A percentile compares a stretch with the other conserved stretches of the same genome.
These are phyloP conservation scores for Chalciporus pseudorubinellus DNA, from an alignment of 768 basidiomycete genomes.

Conservation along the genomic window DNA sequence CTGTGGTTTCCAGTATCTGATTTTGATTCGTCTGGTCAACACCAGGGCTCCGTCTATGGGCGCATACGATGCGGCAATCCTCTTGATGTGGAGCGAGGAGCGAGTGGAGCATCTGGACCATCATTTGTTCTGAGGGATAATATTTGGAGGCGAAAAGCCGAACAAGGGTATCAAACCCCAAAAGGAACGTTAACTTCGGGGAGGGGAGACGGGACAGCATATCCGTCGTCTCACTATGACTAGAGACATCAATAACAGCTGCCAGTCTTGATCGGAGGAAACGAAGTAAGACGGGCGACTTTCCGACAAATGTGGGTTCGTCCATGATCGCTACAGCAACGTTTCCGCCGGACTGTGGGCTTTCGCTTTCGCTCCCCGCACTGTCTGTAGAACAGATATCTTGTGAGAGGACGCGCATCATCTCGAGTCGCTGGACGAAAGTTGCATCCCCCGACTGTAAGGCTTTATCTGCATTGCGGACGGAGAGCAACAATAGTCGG, in stretches of 20 bases:
- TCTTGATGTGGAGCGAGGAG: conserved; percentile 61
- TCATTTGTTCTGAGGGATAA: conserved; percentile 53
- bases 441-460: conserved; percentile 71
- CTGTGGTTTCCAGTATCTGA: conserved; percentile 34
- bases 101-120: conserved; percentile 51
- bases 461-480: conserved; percentile 83
- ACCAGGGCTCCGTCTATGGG: conserved; percentile 43
- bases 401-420: conserved; percentile 73
- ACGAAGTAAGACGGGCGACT: conserved; percentile 56
- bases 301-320: conserved; percentile 87
- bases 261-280: conserved; percentile 41
- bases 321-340: conserved; percentile 80
- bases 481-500: conserved; percentile 74
- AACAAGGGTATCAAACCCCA: conserved; percentile 84
- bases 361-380: not conserved
- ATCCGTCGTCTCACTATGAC: not conserved
- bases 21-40: conserved; percentile 22
- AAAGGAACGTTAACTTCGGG: conserved; percentile 61
- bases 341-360: conserved; percentile 32
- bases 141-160: conserved; percentile 76
- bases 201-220: conserved; percentile 5
- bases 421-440: conserved; percentile 75
- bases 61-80: conserved; percentile 64
- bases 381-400: conserved; percentile 32
- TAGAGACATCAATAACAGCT: not conserved